These are phyloP conservation scores for Rhizopus arrhizus DNA, from an alignment of 371 early-diverging fungal species.

Conservation along the genomic window DNA sequence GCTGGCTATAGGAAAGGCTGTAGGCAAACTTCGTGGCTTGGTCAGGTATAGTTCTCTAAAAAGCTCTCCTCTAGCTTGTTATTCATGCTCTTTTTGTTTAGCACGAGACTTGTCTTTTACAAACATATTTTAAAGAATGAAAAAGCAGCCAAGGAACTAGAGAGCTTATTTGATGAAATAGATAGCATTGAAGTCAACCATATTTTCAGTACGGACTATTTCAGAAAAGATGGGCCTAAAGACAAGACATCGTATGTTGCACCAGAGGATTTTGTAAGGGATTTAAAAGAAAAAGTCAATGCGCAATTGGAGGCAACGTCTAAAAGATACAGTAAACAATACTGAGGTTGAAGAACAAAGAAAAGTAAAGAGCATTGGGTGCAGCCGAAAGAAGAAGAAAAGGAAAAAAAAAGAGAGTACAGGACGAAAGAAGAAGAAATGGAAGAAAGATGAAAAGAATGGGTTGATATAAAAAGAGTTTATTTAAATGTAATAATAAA, in stretches of 20 bases:
- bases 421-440: constrained; percentile 2
- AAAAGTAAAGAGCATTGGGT: background rate
- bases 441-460: background rate
- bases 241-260: constrained; percentile 15
- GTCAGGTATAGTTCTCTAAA: constrained; percentile 36
- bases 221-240: constrained; percentile 23
- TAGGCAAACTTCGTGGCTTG: constrained; percentile 58
- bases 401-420: background rate
- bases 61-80: background rate
- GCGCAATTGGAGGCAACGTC: background rate
- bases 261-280: constrained; percentile 15
- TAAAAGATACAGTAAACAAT: constrained; percentile 3
- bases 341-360: background rate
- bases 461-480: background rate
- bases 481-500: constrained; percentile 2
- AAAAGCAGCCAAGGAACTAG: constrained; percentile 21
- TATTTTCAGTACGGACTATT: constrained; percentile 42
- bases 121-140: constrained; percentile 30
- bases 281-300: constrained; percentile 22
- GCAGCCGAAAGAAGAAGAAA: background rate
- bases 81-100: constrained; percentile 2
- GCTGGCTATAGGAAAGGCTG: constrained; percentile 41
- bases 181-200: constrained; percentile 35
- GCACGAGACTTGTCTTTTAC: constrained; percentile 38
- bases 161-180: constrained; percentile 35